Percentiles rank a stretch among this genome's conserved stretches.
Evolutionary conservation across 441 rosid genomes (phyloP).

Genomic region (Flueggea neowawraea): DNA sequence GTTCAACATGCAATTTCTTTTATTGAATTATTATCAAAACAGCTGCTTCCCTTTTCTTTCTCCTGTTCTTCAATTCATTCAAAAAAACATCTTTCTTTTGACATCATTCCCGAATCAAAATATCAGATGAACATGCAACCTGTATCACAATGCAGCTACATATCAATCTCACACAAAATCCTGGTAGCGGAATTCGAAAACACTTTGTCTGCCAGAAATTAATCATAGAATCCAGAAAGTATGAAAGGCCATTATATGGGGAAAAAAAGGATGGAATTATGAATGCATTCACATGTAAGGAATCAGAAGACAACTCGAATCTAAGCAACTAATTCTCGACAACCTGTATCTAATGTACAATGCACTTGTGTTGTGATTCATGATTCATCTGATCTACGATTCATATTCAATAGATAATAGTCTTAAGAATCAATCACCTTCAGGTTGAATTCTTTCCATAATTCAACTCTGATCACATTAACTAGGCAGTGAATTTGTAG

Average conservation of each 20-base stretch:
- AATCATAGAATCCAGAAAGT: neutral
- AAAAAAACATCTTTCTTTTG: too few species aligned
- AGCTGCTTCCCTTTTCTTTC: too few species aligned
- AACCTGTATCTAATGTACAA: constrained; percentile 25
- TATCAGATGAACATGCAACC: too few species aligned
- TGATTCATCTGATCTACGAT: constrained; percentile 7
- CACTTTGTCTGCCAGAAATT: too few species aligned
- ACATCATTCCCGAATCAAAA: too few species aligned
- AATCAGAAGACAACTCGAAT: constrained; percentile 11
- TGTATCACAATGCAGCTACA: too few species aligned
- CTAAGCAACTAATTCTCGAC: constrained; percentile 21
- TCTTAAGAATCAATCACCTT: constrained; percentile 10
- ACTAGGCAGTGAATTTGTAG: constrained; percentile 6
- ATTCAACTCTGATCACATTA: constrained; percentile 3
- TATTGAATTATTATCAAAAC: too few species aligned
- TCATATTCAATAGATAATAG: constrained; percentile 8
- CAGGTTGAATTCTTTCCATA: constrained; percentile 11
- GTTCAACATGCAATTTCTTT: too few species aligned
- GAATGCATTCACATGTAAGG: constrained; percentile 16
- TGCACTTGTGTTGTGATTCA: constrained; percentile 7
- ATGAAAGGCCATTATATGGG: neutral
- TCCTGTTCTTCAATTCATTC: too few species aligned
- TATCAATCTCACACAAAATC: too few species aligned
- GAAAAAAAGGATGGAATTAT: constrained; percentile 7
- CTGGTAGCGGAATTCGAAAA: too few species aligned